phyloP scores from a whole-genome alignment of 208 protist species.

The Giardia duodenalis region DNA sequence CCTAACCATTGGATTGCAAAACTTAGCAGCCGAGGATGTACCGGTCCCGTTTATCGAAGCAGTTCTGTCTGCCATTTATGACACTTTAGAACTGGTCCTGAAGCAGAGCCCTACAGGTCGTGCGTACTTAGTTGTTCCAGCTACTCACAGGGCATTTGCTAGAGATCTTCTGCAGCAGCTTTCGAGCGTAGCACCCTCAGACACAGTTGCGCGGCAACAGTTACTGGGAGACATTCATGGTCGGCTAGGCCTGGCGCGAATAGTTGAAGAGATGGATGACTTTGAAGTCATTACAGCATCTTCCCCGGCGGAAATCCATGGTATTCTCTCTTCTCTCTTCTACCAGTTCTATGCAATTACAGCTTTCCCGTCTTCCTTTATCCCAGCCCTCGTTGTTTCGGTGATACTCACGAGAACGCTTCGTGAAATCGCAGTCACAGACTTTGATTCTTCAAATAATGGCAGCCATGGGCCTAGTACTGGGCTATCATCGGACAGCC shows the following conservation, averaged over 20 bases:
- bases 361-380: not conserved
- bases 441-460: not conserved
- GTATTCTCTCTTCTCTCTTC: not conserved
- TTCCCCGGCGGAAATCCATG: not conserved
- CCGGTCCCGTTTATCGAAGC: not conserved
- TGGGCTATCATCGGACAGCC: not conserved
- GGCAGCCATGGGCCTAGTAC: too few relatives aligned
- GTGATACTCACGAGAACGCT: not conserved
- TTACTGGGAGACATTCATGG: too few relatives aligned
- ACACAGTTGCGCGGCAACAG: too few relatives aligned
- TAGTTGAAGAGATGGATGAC: too few relatives aligned
- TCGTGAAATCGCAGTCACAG: not conserved
- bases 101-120: not conserved
- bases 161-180: too few relatives aligned
- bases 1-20: too few relatives aligned
- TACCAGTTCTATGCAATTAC: not conserved
- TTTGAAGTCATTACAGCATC: not conserved
- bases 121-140: not conserved
- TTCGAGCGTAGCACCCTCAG: too few relatives aligned
- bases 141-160: not conserved
- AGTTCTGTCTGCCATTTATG: not conserved
- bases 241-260: too few relatives aligned
- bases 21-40: too few relatives aligned
- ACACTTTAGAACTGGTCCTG: not conserved
- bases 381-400: not conserved